Base-by-base conservation (phyloP, 176 grass and related monocot genomes). In the Aegilops speltoides region DNA sequence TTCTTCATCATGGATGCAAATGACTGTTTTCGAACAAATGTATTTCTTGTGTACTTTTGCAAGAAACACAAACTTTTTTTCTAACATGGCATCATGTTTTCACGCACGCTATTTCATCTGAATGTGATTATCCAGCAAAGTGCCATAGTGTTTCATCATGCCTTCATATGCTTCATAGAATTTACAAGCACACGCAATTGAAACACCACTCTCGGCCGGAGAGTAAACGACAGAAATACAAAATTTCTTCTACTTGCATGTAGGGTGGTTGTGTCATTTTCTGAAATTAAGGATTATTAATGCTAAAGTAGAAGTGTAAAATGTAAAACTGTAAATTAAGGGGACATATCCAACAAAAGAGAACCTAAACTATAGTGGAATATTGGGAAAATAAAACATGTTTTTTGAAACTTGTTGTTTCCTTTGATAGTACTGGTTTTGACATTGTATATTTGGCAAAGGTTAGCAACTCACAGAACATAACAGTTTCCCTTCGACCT, bases 1-100 rank as follows among this genome's bases (percentile, higher is more conserved):
- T 77, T 4, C 5, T 23, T 64, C 68, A 64, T 76, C 50, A 67
- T 56, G 71, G 71, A 77, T 77, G 31, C 43, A 67, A 59, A 86
- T 60, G 32, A 31, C 28, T 73, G 36, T 32, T 48, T 48, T 80
- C 4, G 19, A 80, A 62, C n/a, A 63, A 63, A 63, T 63, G 60
- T 63, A 62, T 50, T 81, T 43, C 38, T 48, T 78, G 6, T 83
- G 33, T 79, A 37, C 54, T 57, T 57, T 20, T 59, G 10, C 25
- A 68, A 2, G 16, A 61, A 63, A 79, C 33, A 64, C 32, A 41
- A 61, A 43, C 40, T 50, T 22, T 45, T 72, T 63, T 73, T 26
- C 67, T 66, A 43, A 14, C 17, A 2, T 24, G 40, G 4, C 5
- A 43, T 32, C 45, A 68, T 64, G n/a, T 63, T 38, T 73, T 50